These are phyloP conservation scores for Rhytidiadelphus loreus DNA, from an alignment of 225 moss, liverwort and hornwort species.

Conservation along the genomic window DNA sequence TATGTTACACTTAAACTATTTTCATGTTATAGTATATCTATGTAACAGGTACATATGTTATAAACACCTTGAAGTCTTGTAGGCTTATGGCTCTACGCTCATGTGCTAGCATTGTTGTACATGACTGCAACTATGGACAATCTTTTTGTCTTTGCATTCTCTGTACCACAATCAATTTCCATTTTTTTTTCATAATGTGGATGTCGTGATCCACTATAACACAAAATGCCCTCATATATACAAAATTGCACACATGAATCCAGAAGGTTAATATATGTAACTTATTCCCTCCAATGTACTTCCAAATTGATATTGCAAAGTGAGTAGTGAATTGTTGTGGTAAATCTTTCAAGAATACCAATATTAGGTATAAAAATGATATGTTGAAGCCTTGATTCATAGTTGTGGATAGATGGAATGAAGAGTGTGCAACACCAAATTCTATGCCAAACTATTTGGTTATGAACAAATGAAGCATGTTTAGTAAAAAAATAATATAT, in stretches of 20 bases:
- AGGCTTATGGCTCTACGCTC: no score
- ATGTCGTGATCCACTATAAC: accelerated
- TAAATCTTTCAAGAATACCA: neutral
- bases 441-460: no score
- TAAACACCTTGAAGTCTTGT: no score
- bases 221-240: neutral
- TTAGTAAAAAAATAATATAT: neutral
- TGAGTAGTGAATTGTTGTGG: neutral
- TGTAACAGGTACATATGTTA: no score
- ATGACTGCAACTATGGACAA: no score
- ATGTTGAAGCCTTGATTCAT: neutral
- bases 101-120: no score
- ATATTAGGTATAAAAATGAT: neutral
- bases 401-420: neutral
- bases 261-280: no score
- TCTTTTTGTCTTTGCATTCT: neutral
- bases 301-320: neutral
- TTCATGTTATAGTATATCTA: no score
- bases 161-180: accelerated
- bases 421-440: neutral
- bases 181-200: neutral
- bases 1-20: no score
- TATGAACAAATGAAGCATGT: neutral
- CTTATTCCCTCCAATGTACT: neutral
- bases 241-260: no score